phyloP scores from a whole-genome alignment of 345 rosid genomes.

The Trapa bicornis region DNA sequence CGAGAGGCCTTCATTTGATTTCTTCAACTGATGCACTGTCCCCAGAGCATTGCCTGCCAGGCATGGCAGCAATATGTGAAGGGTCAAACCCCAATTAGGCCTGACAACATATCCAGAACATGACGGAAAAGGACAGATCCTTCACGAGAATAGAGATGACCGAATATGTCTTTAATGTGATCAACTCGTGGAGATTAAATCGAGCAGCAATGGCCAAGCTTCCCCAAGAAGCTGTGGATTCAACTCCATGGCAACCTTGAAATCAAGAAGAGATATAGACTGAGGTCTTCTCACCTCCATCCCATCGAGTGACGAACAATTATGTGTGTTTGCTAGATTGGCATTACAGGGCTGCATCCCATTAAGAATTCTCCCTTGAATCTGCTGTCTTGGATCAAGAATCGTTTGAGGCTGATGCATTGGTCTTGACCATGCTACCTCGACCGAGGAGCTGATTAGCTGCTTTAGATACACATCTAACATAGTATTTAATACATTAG shows the following conservation, averaged over 20 bases:
- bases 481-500: conserved; percentile 55
- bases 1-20: neutral
- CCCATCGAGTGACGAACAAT: conserved; percentile 24
- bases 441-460: conserved; percentile 60
- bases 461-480: conserved; percentile 71
- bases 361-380: conserved; percentile 38
- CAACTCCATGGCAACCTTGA: conserved; percentile 88
- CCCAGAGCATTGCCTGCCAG: conserved; percentile 18
- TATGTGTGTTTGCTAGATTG: conserved; percentile 46
- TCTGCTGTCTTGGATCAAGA: conserved; percentile 42
- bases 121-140: conserved; percentile 28
- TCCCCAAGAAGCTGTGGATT: conserved; percentile 89
- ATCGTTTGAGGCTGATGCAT: conserved; percentile 27
- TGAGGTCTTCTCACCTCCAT: conserved; percentile 36
- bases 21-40: neutral
- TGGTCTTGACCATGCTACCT: conserved; percentile 51
- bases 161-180: conserved; percentile 29
- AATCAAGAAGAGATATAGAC: conserved; percentile 70
- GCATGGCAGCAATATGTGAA: conserved; percentile 15
- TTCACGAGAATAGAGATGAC: conserved; percentile 19
- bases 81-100: conserved; percentile 16
- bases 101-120: conserved; percentile 18
- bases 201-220: conserved; percentile 82
- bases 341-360: conserved; percentile 39
- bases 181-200: conserved; percentile 50